Evolutionary conservation across 306 rosid genomes (phyloP), one percentile per base, ranked within the genome.

Genomic region (Neltuma alba): DNA sequence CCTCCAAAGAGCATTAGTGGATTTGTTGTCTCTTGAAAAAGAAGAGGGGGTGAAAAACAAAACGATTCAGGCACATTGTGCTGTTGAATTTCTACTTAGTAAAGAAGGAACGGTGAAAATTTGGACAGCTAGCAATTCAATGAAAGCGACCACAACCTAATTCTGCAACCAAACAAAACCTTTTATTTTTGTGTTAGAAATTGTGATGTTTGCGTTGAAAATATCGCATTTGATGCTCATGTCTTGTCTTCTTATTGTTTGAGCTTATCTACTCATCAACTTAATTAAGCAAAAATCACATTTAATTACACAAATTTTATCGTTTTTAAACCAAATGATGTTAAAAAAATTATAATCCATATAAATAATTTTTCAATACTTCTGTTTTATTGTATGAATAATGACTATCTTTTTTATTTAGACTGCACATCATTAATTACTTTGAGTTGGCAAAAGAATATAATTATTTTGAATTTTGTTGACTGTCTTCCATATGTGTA

Each of bases 81-180:
- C 6, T 23, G 2, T 57, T 23, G 9, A 11, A 23, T 57, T 57
- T 57, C 36, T 8, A 33, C 2, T 16, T 12, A 18, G 8, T 40
- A 67, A 9, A 58, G 8, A 28, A 54, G 5, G 28, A 52, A 50
- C 4, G 55, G 67, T 11, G 63, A 54, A 28, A 47, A 31, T 70
- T 83, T 40, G 36, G n/a, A 69, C 9, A 8, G 13, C 31, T 72
- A 60, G 38, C 61, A 3, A 57, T 57, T 33, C 68, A 38, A 5
- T 70, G 87, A 86, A 78, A 75, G 66, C 33, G 89, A 86, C 89
- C 14, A 57, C 63, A 20, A 81, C 85, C 83, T 69, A 83, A 83
- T 68, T 34, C 7, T 83, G 55, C 31, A 31, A 67, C 67, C 40
- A 52, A 14, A 34, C 42, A 25, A 28, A 62, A 28, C 69, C 71